A percentile compares a stretch with the other conserved stretches of the same genome.
Evolutionary conservation across 805 yeast species (phyloP).

Genomic region (Sugiyamaella americana): DNA sequence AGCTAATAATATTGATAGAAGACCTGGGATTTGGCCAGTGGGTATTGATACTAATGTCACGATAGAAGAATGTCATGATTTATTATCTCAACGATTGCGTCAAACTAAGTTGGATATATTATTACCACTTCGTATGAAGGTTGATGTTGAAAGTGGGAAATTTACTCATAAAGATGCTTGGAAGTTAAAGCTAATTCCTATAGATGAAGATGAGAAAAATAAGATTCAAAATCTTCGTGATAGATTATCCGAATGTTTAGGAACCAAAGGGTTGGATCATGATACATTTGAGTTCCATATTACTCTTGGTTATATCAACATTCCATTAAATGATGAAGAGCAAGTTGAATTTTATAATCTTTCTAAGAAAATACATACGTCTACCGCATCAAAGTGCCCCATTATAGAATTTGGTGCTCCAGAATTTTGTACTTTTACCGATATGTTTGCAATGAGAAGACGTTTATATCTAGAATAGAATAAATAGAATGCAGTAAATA

Average conservation of each 20-base stretch:
- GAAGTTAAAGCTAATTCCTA: neutral
- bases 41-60: neutral
- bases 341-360: neutral
- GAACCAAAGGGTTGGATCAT: neutral
- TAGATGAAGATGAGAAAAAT: neutral
- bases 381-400: neutral
- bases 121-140: conserved; percentile 6
- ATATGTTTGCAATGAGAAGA: conserved; percentile 8
- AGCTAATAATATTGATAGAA: conserved; percentile 4
- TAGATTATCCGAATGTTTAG: conserved; percentile 1
- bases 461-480: neutral
- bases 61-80: conserved; percentile 3
- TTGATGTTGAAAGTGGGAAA: neutral
- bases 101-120: neutral
- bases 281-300: conserved; percentile 3
- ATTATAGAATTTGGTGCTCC: conserved; percentile 5
- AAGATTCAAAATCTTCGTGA: conserved; percentile 1
- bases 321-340: neutral
- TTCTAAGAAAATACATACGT: neutral
- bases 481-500: too few relatives aligned
- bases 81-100: neutral
- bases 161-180: neutral
- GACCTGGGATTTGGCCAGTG: conserved; percentile 2
- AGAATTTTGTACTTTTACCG: conserved; percentile 5
- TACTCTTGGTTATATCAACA: conserved; percentile 4